phyloP scores from a whole-genome alignment of 176 grass and related monocot genomes.

The Oryza meyeriana region DNA sequence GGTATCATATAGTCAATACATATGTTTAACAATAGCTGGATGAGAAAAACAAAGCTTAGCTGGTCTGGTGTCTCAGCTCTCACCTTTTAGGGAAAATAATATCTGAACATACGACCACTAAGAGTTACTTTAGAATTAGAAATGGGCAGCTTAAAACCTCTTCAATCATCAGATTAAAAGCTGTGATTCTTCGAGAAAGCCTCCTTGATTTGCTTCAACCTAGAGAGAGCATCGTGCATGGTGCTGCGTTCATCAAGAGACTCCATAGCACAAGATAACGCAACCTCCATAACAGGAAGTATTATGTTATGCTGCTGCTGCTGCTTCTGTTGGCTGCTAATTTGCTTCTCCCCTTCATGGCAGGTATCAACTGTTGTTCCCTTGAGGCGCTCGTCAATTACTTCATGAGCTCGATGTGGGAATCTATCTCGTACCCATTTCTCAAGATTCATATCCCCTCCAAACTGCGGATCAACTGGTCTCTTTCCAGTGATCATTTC shows the following conservation, averaged over 20 bases:
- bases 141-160: background rate
- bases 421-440: too few relatives aligned
- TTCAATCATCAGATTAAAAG: background rate
- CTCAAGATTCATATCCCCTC: too few relatives aligned
- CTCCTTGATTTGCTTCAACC: conserved; percentile 36
- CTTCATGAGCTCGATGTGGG: too few relatives aligned
- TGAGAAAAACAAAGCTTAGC: too few relatives aligned
- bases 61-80: too few relatives aligned
- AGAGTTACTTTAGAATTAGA: background rate
- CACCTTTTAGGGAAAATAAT: too few relatives aligned
- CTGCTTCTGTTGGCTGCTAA: too few relatives aligned
- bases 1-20: too few relatives aligned
- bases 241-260: conserved; percentile 23
- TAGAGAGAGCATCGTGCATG: conserved; percentile 25
- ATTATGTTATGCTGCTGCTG: conserved; percentile 30
- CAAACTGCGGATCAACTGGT: too few relatives aligned
- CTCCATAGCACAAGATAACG: conserved; percentile 32
- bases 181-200: background rate
- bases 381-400: too few relatives aligned
- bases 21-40: too few relatives aligned
- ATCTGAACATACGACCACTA: background rate
- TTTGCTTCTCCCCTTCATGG: background rate
- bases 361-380: background rate
- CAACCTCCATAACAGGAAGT: conserved; percentile 33
- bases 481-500: too few relatives aligned